phyloP scores from a whole-genome alignment of 2,329 filamentous ascomycete genomes.

The Lasiodiplodia sp. region DNA sequence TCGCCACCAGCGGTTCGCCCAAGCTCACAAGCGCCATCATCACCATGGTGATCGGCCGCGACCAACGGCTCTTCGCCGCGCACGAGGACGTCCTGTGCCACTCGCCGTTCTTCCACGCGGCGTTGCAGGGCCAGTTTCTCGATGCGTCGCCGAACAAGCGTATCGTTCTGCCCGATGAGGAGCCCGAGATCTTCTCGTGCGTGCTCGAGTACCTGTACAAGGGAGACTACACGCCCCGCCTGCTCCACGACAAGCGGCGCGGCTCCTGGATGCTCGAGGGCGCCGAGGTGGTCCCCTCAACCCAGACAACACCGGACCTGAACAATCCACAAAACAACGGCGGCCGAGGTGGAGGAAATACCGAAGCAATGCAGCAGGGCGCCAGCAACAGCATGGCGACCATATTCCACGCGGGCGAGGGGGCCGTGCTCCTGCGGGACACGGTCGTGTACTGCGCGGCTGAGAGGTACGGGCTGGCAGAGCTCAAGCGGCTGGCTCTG shows the following conservation, averaged over 20 bases:
- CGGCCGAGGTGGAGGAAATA: slow-evolving; percentile 44
- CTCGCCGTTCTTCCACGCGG: slow-evolving; percentile 82
- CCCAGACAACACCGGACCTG: slow-evolving; percentile 58
- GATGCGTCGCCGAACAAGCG: slow-evolving; percentile 69
- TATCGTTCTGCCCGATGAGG: slow-evolving; percentile 79
- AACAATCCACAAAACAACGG: slow-evolving; percentile 59
- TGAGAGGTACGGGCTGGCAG: slow-evolving; percentile 87
- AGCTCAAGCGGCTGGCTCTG: slow-evolving; percentile 88
- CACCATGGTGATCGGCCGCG: slow-evolving; percentile 82
- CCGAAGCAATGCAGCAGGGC: slow-evolving; percentile 45
- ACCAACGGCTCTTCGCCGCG: slow-evolving; percentile 90
- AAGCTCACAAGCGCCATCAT: slow-evolving; percentile 76
- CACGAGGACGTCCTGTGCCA: slow-evolving; percentile 90
- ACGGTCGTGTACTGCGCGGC: slow-evolving; percentile 94
- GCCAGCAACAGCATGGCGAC: slow-evolving; percentile 68
- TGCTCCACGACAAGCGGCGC: slow-evolving; percentile 84
- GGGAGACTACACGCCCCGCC: slow-evolving; percentile 90
- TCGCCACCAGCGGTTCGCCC: slow-evolving; percentile 48
- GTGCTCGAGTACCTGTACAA: slow-evolving; percentile 98
- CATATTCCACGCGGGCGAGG: slow-evolving; percentile 77
- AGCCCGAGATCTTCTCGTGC: slow-evolving; percentile 91
- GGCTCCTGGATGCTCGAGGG: slow-evolving; percentile 92
- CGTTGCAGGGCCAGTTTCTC: slow-evolving; percentile 75
- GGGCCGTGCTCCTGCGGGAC: slow-evolving; percentile 83
- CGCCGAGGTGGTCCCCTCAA: slow-evolving; percentile 48